Evolutionary conservation across 495 filamentous ascomycete genomes (phyloP).

Genomic region (Penicillium angulare): DNA sequence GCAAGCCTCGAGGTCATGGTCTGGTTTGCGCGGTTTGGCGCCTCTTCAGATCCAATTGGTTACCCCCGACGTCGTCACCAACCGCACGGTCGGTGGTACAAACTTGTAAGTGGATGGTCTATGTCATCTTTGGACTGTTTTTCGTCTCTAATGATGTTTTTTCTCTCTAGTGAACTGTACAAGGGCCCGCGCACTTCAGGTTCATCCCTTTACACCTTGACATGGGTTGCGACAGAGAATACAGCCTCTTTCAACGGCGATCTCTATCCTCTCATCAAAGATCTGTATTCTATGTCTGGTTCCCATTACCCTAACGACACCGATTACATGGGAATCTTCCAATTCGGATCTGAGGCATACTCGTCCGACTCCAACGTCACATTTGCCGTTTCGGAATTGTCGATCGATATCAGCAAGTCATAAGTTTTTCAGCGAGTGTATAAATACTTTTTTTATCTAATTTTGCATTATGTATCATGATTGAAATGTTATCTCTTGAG

Average conservation of each 20-base stretch:
- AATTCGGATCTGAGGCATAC: conserved; percentile 39
- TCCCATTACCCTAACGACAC: conserved; percentile 17
- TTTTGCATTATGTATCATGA: no score
- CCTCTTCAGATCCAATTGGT: conserved; percentile 28
- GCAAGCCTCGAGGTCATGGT: conserved; percentile 47
- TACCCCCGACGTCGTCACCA: neutral
- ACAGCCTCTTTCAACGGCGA: conserved; percentile 32
- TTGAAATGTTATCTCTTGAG: no score
- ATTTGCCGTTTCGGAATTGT: conserved; percentile 30
- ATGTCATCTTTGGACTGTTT: neutral
- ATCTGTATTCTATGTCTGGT: conserved; percentile 20
- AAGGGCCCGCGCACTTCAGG: conserved; percentile 27
- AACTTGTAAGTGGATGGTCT: conserved; percentile 29
- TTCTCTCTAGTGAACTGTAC: conserved; percentile 28
- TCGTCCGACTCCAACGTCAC: conserved; percentile 28
- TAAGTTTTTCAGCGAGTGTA: no score
- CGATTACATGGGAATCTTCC: conserved; percentile 37
- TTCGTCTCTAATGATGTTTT: neutral
- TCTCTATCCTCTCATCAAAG: conserved; percentile 33
- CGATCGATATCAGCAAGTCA: conserved; percentile 29
- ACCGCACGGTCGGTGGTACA: conserved; percentile 24
- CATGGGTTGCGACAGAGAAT: conserved; percentile 26
- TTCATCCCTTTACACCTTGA: conserved; percentile 21
- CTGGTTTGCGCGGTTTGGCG: conserved; percentile 36
- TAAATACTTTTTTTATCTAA: no score